Evolutionary conservation across 1,139 yeast genomes (phyloP).

Genomic region (Hyphopichia fennica): DNA sequence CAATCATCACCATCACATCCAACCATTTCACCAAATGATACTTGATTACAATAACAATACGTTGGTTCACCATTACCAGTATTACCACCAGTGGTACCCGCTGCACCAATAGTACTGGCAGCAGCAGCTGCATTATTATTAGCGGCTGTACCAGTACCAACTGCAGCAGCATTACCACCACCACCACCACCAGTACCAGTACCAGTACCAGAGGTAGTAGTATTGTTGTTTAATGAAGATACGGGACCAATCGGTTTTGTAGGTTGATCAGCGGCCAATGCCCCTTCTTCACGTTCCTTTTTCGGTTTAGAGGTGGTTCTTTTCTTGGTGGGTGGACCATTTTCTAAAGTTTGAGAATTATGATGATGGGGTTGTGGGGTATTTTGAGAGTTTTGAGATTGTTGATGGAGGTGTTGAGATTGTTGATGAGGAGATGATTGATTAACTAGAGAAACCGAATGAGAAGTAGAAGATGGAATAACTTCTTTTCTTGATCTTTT

Average conservation of each 20-base stretch:
- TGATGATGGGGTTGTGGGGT: not conserved
- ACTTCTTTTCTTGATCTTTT: slow-evolving; percentile 23
- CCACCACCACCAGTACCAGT: not conserved
- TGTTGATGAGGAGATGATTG: not conserved
- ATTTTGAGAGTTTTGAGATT: not conserved
- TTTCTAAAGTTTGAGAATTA: slow-evolving; percentile 9
- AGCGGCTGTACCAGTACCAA: too few species aligned
- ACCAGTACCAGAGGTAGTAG: not conserved
- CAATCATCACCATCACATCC: slow-evolving; percentile 97
- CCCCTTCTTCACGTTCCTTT: slow-evolving; percentile 28
- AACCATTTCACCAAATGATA: slow-evolving; percentile 97
- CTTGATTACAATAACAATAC: slow-evolving; percentile 94
- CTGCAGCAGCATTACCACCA: slow-evolving; percentile 7
- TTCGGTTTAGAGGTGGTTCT: slow-evolving; percentile 23
- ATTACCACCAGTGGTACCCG: slow-evolving; percentile 9
- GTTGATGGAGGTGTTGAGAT: not conserved
- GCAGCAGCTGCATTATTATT: not conserved
- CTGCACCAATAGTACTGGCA: not conserved
- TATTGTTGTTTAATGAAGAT: not conserved
- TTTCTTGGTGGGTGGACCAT: slow-evolving; percentile 22
- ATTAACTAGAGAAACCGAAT: too few species aligned
- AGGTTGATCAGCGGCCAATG: not conserved
- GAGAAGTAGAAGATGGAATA: too few species aligned
- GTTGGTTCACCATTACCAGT: slow-evolving; percentile 59
- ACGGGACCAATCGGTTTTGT: not conserved